phyloP scores from a whole-genome alignment of 2,329 filamentous ascomycete genomes.

The Cyphellophora europaea region DNA sequence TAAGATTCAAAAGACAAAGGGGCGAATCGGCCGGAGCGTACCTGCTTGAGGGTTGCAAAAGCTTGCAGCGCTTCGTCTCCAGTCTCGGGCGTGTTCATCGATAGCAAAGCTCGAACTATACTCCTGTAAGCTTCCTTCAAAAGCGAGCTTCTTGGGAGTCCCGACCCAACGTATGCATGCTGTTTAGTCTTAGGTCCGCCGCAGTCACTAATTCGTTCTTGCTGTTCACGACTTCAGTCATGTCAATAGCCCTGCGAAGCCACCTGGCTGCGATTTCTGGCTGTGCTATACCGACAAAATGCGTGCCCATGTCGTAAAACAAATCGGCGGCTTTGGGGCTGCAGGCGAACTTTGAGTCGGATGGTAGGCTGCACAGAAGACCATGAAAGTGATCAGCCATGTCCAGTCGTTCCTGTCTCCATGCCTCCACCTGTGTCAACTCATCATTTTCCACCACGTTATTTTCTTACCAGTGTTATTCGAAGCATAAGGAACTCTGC shows the following conservation, averaged over 20 bases:
- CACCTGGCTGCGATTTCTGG: slow-evolving; percentile 55
- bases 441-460: no score
- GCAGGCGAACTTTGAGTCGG: no score
- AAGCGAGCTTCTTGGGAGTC: background rate
- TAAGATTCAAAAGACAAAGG: slow-evolving; percentile 3
- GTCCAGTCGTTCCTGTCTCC: slow-evolving; percentile 62
- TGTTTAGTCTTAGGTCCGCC: slow-evolving; percentile 54
- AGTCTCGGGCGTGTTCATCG: slow-evolving; percentile 1
- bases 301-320: slow-evolving; percentile 63
- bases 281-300: slow-evolving; percentile 44
- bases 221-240: slow-evolving; percentile 47
- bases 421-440: slow-evolving; percentile 49
- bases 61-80: slow-evolving; percentile 1
- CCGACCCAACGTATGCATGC: slow-evolving; percentile 56
- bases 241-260: slow-evolving; percentile 58
- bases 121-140: background rate
- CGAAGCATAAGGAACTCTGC: slow-evolving; percentile 55
- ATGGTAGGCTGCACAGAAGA: no score
- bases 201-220: slow-evolving; percentile 50
- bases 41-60: slow-evolving; percentile 5
- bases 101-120: slow-evolving; percentile 19
- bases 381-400: slow-evolving; percentile 71
- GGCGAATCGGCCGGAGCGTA: slow-evolving; percentile 12
- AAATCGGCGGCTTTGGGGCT: slow-evolving; percentile 58
- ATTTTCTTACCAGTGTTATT: slow-evolving; percentile 60